A percentile compares a stretch with the other conserved stretches of the same genome.
Conservation (phyloP, 2,329 filamentous ascomycete genomes). For the Colletotrichum spaethianum region DNA sequence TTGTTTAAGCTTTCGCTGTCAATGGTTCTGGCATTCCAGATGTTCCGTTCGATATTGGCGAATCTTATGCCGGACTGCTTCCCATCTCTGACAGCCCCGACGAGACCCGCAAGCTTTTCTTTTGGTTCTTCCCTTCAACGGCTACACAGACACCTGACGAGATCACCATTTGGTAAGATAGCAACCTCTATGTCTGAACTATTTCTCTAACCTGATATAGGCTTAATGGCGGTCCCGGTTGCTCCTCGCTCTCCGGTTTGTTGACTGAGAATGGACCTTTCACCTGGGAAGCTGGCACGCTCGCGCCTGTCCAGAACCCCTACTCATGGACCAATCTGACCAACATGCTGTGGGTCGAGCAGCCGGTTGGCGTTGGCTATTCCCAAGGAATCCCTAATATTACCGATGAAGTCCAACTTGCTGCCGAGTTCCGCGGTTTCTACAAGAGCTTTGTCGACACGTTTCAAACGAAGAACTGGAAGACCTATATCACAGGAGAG, state of each 20-base stretch:
- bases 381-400: constrained; percentile 75
- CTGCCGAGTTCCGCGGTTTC: constrained; percentile 83
- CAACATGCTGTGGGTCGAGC: constrained; percentile 83
- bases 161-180: constrained; percentile 68
- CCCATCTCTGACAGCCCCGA: constrained; percentile 66
- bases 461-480: constrained; percentile 76
- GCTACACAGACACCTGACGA: constrained; percentile 67
- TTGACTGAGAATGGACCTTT: constrained; percentile 85
- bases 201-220: background rate
- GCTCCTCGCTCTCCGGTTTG: constrained; percentile 75
- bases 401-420: constrained; percentile 76
- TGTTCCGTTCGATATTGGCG: constrained; percentile 77
- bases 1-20: constrained; percentile 63
- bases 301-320: constrained; percentile 73
- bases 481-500: constrained; percentile 82
- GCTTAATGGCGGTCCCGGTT: constrained; percentile 57
- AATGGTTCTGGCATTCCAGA: constrained; percentile 77
- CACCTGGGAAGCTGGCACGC: constrained; percentile 79
- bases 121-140: constrained; percentile 76
- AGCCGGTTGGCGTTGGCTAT: constrained; percentile 79
- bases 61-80: constrained; percentile 75
- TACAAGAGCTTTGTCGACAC: constrained; percentile 83
- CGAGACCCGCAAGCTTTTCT: constrained; percentile 69
- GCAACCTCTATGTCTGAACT: rapidly evolving
- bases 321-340: constrained; percentile 83